These are phyloP conservation scores for Flaveria trinervia DNA, from an alignment of 129 eudicot species.

Conservation along the genomic window DNA sequence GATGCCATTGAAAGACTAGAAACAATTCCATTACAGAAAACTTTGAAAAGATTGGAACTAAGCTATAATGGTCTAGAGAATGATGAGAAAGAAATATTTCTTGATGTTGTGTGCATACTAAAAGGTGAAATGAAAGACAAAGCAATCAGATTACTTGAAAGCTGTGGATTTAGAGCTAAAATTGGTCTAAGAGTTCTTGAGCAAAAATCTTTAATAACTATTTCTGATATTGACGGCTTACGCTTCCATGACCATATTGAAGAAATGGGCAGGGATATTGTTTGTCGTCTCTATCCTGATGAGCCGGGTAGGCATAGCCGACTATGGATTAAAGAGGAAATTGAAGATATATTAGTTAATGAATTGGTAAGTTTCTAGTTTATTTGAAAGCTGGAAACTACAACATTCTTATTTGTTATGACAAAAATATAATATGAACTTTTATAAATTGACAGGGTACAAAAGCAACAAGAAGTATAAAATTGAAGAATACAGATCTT, in stretches of 20 bases:
- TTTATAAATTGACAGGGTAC: not conserved
- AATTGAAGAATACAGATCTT: not conserved
- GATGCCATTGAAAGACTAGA: slow-evolving; percentile 16
- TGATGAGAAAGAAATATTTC: slow-evolving; percentile 11
- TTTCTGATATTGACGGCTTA: not conserved
- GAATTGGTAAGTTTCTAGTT: not conserved
- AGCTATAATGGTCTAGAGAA: slow-evolving; percentile 9
- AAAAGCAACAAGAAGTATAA: slow-evolving; percentile 4
- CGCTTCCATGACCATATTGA: slow-evolving; percentile 20
- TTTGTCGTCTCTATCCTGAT: not conserved
- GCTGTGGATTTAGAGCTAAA: slow-evolving; percentile 19
- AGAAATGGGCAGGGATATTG: slow-evolving; percentile 16
- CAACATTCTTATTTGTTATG: not conserved
- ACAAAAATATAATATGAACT: not conserved
- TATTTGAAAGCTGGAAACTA: not conserved
- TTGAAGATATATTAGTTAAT: slow-evolving; percentile 5
- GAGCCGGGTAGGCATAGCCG: slow-evolving; percentile 17
- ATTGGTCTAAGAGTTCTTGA: slow-evolving; percentile 9
- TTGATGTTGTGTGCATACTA: slow-evolving; percentile 17
- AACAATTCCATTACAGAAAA: not conserved
- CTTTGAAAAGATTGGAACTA: slow-evolving; percentile 12
- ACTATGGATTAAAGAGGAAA: slow-evolving; percentile 15
- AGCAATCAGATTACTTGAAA: slow-evolving; percentile 11
- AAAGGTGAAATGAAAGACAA: not conserved
- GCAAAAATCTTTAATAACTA: slow-evolving; percentile 18